phyloP scores from a whole-genome alignment of 169 alveolate species.

The Fabrea salina region DNA sequence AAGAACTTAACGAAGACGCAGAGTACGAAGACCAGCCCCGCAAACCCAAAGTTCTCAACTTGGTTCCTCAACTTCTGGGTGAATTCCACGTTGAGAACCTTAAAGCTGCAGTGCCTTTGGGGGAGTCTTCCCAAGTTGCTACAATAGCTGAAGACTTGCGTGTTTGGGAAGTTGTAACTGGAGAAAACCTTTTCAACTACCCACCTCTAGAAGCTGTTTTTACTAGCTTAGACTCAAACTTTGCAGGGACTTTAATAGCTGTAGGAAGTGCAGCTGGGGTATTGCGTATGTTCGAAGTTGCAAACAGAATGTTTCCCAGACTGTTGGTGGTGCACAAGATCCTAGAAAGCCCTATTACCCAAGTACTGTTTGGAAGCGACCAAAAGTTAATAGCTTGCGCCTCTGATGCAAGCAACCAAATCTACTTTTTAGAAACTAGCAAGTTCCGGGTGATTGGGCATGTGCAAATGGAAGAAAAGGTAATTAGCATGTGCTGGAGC shows the following conservation, averaged over 20 bases:
- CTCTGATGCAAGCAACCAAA: conserved; percentile 18
- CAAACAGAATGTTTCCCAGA: conserved; percentile 5
- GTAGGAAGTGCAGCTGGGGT: conserved; percentile 10
- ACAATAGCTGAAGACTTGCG: conserved; percentile 23
- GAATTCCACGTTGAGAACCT: neutral
- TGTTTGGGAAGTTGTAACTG: conserved; percentile 29
- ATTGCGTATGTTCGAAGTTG: conserved; percentile 12
- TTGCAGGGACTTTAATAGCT: neutral
- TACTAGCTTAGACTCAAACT: neutral
- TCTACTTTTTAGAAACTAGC: conserved; percentile 21
- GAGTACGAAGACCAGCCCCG: conserved; percentile 19
- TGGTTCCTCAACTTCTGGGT: conserved; percentile 3
- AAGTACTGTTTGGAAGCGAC: conserved; percentile 16
- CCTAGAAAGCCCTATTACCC: neutral
- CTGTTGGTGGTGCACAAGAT: neutral
- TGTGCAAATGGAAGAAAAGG: conserved; percentile 26
- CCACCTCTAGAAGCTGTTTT: neutral
- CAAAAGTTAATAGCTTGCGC: conserved; percentile 16
- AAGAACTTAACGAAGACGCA: conserved; percentile 11
- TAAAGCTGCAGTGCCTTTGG: neutral
- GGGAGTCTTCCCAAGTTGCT: conserved; percentile 35
- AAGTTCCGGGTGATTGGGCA: conserved; percentile 38
- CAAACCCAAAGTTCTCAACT: conserved; percentile 3
- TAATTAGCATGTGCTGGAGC: conserved; percentile 5
- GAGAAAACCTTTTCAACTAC: conserved; percentile 32